Conservation (phyloP, 805 yeast species). For the Ogataea siamensis region DNA sequence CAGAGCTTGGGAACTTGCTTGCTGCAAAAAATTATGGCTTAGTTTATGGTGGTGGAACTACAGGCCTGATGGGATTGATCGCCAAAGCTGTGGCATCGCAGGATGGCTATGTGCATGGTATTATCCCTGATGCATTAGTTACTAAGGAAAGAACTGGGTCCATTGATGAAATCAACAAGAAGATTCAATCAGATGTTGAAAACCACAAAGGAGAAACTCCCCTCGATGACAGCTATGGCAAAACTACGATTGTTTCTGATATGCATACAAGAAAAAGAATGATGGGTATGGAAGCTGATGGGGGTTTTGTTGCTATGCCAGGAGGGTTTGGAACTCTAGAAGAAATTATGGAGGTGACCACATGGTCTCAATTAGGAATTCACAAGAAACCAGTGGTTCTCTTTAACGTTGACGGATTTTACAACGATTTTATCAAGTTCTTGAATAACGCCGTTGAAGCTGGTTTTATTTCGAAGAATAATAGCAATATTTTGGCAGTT, state of each 20-base stretch:
- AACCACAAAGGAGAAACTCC: constrained; percentile 65
- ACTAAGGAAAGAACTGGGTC: constrained; percentile 56
- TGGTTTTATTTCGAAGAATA: constrained; percentile 68
- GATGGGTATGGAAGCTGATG: constrained; percentile 86
- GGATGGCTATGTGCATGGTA: constrained; percentile 73
- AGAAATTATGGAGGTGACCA: constrained; percentile 84
- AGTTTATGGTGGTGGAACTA: constrained; percentile 90
- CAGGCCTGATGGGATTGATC: constrained; percentile 74
- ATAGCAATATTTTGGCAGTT: constrained; percentile 65
- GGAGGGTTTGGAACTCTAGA: constrained; percentile 92
- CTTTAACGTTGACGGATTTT: constrained; percentile 78
- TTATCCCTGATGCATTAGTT: constrained; percentile 76
- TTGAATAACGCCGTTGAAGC: constrained; percentile 54
- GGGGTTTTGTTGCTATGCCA: constrained; percentile 79
- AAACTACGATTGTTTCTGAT: constrained; percentile 76
- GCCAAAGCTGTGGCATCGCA: constrained; percentile 57
- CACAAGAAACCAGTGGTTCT: constrained; percentile 79
- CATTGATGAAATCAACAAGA: constrained; percentile 44
- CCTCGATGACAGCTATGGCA: constrained; percentile 60
- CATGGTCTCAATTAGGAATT: constrained; percentile 89
- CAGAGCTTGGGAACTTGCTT: constrained; percentile 52
- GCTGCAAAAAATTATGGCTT: constrained; percentile 65
- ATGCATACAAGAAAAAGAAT: constrained; percentile 87
- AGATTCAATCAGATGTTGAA: constrained; percentile 50
- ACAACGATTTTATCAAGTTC: constrained; percentile 64